Base-by-base conservation (phyloP, 179 eudicot genomes). In the Vitellaria paradoxa region DNA sequence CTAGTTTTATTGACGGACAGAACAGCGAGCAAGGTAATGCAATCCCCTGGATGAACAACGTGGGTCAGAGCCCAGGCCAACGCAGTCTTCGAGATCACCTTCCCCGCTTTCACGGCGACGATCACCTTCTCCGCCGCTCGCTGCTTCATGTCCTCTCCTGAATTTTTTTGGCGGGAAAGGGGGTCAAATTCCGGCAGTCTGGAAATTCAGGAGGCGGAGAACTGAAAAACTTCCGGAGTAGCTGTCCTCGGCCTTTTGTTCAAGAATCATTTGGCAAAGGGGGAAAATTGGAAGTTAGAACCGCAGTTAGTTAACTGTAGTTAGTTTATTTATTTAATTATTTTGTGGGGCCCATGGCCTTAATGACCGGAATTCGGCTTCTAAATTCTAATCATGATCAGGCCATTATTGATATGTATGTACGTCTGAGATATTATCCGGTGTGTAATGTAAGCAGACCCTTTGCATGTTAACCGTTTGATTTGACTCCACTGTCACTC, bases 51-150 rank as follows among this genome's bases (percentile, higher is more conserved):
- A 6, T 84, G 89, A 68, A 82, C 96, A 3, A 89, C 95, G 81
- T 92, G 97, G 67, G 90, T 85, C 9, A 94, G 90, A 18, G 98
- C 93, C 98, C 98, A 94, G 67, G 91, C 82, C 24, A 94, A 78
- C 30, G 90, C 94, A 0, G 86, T 84, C 76, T 89, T 89, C 3
- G 91, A 83, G 77, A 94, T 88, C 65, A 79, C 79, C 73, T 86
- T 79, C 83, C 88, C 92, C 1, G 98, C 98, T 73, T 87, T 92
- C 13, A 94, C 86, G 49, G 98, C 98, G 7, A 94, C 97, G 21
- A 94, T 86, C 49, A 92, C 91, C 50, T 81, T 74, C 55, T 82
- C 84, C 50, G 72, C 79, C 50, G 77, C 77, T 53, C 75, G 61
- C 18, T 47, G 77, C 26, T 72, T 76, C 68, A 74, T 84, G 63